phyloP scores from a whole-genome alignment of 305 asterid genomes.

The Fraxinus paxiana region DNA sequence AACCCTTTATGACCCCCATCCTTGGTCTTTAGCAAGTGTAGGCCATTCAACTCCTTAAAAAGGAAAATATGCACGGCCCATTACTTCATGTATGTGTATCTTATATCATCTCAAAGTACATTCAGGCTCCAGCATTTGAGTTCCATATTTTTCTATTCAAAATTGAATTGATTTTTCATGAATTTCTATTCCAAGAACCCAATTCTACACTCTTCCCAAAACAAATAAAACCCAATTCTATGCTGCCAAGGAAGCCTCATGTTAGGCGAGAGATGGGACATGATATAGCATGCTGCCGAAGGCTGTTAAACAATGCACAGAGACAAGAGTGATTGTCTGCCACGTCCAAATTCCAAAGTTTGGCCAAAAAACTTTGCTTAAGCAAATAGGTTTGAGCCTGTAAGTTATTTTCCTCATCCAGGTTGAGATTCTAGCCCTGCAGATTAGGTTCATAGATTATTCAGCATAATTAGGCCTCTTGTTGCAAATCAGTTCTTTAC shows the following conservation, averaged over 20 bases:
- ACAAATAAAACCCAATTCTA: not conserved
- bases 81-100: not conserved
- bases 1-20: not conserved
- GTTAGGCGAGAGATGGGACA: not conserved
- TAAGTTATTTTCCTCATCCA: not conserved
- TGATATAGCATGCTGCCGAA: not conserved
- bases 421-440: not conserved
- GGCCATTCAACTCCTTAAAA: not conserved
- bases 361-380: not conserved
- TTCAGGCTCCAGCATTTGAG: not conserved
- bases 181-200: not conserved
- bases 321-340: not conserved
- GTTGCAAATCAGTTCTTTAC: not conserved
- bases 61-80: not conserved
- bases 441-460: not conserved
- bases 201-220: not conserved
- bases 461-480: not conserved
- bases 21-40: not conserved
- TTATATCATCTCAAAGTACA: not conserved
- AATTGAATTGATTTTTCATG: not conserved
- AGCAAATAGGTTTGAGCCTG: not conserved
- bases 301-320: not conserved
- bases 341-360: not conserved
- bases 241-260: not conserved
- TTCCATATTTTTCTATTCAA: not conserved